A percentile compares a stretch with the other conserved stretches of the same genome.
phyloP scores from a whole-genome alignment of 192 early-diverging fungal species.

The Dissophora globulifera region DNA sequence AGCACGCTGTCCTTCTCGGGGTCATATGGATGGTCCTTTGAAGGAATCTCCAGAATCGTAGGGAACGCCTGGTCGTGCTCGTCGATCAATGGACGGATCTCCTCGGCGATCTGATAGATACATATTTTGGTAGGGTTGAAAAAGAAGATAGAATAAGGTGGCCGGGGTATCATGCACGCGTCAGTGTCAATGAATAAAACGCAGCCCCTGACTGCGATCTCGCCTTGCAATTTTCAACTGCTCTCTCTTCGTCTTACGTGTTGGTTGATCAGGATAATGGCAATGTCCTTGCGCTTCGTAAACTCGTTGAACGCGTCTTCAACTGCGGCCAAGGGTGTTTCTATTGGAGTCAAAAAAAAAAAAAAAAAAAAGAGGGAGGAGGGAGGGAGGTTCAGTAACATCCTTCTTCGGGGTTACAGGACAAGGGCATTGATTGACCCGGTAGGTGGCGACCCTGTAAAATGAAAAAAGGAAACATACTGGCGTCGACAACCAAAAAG shows the following conservation, averaged over 20 bases:
- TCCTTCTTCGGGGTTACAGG: no score
- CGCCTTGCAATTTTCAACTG: no score
- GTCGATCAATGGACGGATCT: constrained; percentile 91
- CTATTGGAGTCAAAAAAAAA: constrained; percentile 55
- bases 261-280: constrained; percentile 98
- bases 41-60: constrained; percentile 97
- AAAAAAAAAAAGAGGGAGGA: background rate
- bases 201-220: no score
- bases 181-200: no score
- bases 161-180: background rate
- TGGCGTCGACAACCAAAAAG: constrained; percentile 96
- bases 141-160: background rate
- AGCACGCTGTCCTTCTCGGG: constrained; percentile 87
- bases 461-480: constrained; percentile 61
- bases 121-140: background rate
- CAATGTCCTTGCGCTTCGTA: constrained; percentile 94
- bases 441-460: no score
- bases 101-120: constrained; percentile 84
- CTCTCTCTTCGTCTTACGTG: no score
- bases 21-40: constrained; percentile 97
- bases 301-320: constrained; percentile 89
- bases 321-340: constrained; percentile 76
- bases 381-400: constrained; percentile 67
- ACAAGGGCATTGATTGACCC: no score
- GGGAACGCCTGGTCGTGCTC: constrained; percentile 94